Conservation (phyloP, 208 protist species). For the Acanthamoeba healyi region DNA sequence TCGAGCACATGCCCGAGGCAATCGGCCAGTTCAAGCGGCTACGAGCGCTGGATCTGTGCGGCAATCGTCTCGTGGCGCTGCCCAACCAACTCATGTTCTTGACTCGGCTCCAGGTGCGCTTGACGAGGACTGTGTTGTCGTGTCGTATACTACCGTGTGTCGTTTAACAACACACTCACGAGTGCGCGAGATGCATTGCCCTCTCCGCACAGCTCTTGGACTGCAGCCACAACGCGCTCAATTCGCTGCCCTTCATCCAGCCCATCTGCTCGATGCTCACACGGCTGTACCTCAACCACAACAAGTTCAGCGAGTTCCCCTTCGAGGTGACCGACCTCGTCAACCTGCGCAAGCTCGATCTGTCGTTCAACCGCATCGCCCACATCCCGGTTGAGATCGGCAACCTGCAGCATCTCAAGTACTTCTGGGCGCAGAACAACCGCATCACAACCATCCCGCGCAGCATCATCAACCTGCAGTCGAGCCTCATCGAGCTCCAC, state of each 20-base stretch:
- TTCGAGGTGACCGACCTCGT: slow-evolving; percentile 46
- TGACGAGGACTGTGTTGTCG: no score
- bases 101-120: background rate
- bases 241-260: background rate
- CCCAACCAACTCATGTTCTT: slow-evolving; percentile 25
- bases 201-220: slow-evolving; percentile 16
- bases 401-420: slow-evolving; percentile 72
- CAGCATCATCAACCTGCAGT: slow-evolving; percentile 34
- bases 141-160: no score
- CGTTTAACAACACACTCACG: no score
- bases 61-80: background rate
- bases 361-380: slow-evolving; percentile 58
- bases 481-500: slow-evolving; percentile 18
- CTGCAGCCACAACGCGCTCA: slow-evolving; percentile 66
- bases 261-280: slow-evolving; percentile 48
- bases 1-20: slow-evolving; percentile 47
- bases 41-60: slow-evolving; percentile 36
- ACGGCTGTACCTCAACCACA: slow-evolving; percentile 70
- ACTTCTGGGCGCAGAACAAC: slow-evolving; percentile 69
- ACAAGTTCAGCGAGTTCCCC: slow-evolving; percentile 71
- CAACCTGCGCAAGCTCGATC: slow-evolving; percentile 66
- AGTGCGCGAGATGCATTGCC: no score
- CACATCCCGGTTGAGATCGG: slow-evolving; percentile 50
- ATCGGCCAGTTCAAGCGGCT: slow-evolving; percentile 14
- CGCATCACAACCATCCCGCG: slow-evolving; percentile 47